Evolutionary conservation across 2,329 filamentous ascomycete species (phyloP).

Genomic region (Stachybotrys chartarum): DNA sequence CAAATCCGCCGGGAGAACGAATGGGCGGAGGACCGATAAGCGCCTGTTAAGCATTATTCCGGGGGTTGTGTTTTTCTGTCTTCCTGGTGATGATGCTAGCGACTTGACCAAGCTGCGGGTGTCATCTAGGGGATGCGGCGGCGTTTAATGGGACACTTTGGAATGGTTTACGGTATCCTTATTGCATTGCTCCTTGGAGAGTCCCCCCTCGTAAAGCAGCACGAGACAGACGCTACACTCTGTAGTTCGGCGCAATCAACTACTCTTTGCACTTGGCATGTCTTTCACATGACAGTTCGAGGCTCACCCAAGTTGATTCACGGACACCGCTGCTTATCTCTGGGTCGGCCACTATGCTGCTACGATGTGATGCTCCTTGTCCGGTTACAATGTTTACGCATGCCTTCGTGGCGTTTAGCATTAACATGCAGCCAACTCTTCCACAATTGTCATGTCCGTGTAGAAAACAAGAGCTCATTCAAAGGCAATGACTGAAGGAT

Average conservation of each 20-base stretch:
- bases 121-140: not conserved
- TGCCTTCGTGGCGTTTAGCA: no score
- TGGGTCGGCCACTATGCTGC: no score
- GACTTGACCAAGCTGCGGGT: no score
- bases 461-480: no score
- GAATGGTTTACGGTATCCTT: not conserved
- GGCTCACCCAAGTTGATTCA: no score
- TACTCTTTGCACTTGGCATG: not conserved
- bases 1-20: constrained; percentile 91
- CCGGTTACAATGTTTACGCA: no score
- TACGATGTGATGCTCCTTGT: no score
- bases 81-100: not conserved
- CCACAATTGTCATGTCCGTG: no score
- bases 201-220: not conserved
- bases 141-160: not conserved
- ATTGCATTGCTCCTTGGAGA: not conserved
- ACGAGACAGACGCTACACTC: not conserved
- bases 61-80: not conserved
- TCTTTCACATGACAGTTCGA: no score
- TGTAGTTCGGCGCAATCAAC: not conserved
- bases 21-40: constrained; percentile 78
- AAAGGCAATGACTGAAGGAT: no score
- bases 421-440: no score
- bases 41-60: not conserved
- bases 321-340: no score